Percentiles rank a stretch among this genome's conserved stretches.
These are phyloP conservation scores for Solanum virginianum DNA, from an alignment of 257 asterid species.

Conservation along the genomic window DNA sequence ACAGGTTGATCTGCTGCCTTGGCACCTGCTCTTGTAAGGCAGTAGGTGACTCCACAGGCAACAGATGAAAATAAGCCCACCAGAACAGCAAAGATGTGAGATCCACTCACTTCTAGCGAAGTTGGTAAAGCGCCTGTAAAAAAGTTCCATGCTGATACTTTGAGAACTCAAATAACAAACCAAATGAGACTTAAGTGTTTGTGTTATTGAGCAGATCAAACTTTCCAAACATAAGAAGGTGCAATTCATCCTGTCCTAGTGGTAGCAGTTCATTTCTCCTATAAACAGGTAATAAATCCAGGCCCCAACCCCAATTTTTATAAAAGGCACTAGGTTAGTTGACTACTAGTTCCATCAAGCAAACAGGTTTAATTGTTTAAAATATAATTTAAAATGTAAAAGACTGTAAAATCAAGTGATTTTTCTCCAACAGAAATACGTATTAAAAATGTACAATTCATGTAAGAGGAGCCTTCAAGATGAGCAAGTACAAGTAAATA, in stretches of 20 bases:
- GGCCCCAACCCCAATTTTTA: not conserved
- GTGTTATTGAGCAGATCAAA: not conserved
- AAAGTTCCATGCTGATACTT: not conserved
- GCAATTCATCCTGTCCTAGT: not conserved
- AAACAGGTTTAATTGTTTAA: not conserved
- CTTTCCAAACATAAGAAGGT: not conserved
- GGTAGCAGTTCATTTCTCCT: not conserved
- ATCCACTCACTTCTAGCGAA: slow-evolving; percentile 1
- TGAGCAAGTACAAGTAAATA: not conserved
- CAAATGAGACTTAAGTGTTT: not conserved
- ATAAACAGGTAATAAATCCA: not conserved
- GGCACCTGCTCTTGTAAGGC: slow-evolving; percentile 34
- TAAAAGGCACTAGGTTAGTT: not conserved
- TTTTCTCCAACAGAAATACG: not conserved
- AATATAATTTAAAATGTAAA: not conserved
- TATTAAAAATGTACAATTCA: not conserved
- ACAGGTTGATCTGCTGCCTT: slow-evolving; percentile 32
- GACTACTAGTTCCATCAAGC: not conserved
- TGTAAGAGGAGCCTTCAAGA: not conserved
- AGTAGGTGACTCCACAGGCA: slow-evolving; percentile 21
- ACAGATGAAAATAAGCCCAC: slow-evolving; percentile 24
- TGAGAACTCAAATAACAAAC: not conserved
- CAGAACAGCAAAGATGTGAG: slow-evolving; percentile 13
- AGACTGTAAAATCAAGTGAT: not conserved
- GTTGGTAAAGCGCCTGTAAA: slow-evolving; percentile 2